phyloP scores from a whole-genome alignment of 2,329 filamentous ascomycete genomes.

The Neofusicoccum umdonicola region DNA sequence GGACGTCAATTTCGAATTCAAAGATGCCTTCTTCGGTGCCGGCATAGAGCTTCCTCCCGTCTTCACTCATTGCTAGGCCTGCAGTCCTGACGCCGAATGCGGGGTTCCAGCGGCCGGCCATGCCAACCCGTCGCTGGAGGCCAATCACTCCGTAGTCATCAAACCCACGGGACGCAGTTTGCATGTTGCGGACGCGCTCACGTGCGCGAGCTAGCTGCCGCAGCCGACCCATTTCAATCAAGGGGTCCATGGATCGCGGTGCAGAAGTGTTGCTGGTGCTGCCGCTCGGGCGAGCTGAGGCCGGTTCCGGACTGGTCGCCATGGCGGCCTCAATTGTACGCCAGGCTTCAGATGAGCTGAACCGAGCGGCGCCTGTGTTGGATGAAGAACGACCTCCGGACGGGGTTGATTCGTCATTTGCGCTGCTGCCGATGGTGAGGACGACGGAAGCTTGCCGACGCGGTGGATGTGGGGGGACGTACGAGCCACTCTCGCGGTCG shows the following conservation, averaged over 20 bases:
- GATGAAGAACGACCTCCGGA: slow-evolving; percentile 8
- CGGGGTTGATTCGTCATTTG: slow-evolving; percentile 29
- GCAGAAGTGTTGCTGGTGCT: slow-evolving; percentile 1
- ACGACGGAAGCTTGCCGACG: slow-evolving; percentile 42
- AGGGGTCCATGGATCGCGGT: slow-evolving; percentile 23
- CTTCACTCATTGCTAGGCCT: slow-evolving; percentile 48
- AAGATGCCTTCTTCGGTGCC: slow-evolving; percentile 69
- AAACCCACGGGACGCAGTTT: not conserved
- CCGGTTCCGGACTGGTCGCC: slow-evolving; percentile 33
- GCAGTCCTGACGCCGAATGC: slow-evolving; percentile 44
- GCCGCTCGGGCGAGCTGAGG: not conserved
- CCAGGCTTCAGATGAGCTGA: slow-evolving; percentile 43
- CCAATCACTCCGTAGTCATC: slow-evolving; percentile 16
- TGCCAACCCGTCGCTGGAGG: not conserved
- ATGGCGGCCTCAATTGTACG: slow-evolving; percentile 49
- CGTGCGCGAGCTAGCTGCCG: slow-evolving; percentile 37
- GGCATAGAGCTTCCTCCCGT: slow-evolving; percentile 47
- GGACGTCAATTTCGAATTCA: slow-evolving; percentile 66
- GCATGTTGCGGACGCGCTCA: slow-evolving; percentile 35
- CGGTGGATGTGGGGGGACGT: slow-evolving; percentile 24
- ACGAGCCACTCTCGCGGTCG: slow-evolving; percentile 10
- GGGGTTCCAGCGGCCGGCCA: slow-evolving; percentile 19
- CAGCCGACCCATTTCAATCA: slow-evolving; percentile 33
- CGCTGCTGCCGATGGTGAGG: slow-evolving; percentile 25
- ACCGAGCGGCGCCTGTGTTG: slow-evolving; percentile 23